phyloP scores from a whole-genome alignment of 140 eudicot species.

The Cichorium intybus region DNA sequence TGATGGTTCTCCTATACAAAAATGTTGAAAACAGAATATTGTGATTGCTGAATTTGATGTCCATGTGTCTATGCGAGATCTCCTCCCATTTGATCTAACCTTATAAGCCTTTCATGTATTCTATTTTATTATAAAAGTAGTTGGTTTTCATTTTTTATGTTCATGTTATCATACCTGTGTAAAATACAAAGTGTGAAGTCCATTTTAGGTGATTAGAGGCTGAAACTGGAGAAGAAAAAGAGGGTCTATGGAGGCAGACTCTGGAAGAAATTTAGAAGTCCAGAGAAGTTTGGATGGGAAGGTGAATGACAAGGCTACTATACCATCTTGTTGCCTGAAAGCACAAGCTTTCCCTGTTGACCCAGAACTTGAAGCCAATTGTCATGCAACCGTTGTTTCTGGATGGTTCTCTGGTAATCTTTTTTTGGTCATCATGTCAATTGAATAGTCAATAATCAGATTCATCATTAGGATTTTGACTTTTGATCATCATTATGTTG shows the following conservation, averaged over 20 bases:
- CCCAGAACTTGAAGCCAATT: constrained; percentile 65
- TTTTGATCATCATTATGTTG: constrained; percentile 15
- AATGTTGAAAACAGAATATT: background rate
- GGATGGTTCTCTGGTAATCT: constrained; percentile 89
- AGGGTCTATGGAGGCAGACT: constrained; percentile 53
- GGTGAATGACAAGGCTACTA: constrained; percentile 29
- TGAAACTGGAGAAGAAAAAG: constrained; percentile 59
- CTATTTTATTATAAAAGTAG: background rate
- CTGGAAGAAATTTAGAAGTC: background rate
- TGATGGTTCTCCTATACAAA: background rate
- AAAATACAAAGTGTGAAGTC: too few relatives aligned
- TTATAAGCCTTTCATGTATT: background rate
- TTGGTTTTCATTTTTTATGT: background rate
- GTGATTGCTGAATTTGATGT: background rate
- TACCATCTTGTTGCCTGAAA: constrained; percentile 86
- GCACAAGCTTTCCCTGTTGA: constrained; percentile 48
- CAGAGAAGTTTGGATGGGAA: constrained; percentile 37
- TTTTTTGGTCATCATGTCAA: background rate
- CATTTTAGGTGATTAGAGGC: constrained; percentile 46
- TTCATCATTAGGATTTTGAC: background rate
- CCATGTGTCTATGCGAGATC: background rate
- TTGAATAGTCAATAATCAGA: too few relatives aligned
- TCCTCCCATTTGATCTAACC: background rate
- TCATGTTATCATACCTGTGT: background rate
- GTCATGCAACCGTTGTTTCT: constrained; percentile 88